Base-by-base conservation (phyloP, 345 rosid species). In the Brassica rapa region DNA sequence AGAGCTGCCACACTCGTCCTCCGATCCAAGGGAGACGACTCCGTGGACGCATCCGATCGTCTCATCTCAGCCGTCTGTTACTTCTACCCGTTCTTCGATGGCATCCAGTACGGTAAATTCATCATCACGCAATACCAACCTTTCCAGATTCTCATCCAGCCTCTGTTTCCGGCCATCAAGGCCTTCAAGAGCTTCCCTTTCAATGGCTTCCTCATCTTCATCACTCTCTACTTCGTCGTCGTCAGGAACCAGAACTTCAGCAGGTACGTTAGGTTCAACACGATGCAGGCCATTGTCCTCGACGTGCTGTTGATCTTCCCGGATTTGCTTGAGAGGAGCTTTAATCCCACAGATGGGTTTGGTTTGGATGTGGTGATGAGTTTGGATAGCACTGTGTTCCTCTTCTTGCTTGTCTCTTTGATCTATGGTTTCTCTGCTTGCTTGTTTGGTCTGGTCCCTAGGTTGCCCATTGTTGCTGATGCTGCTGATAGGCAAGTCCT, bases 401-500 rank as follows among this genome's bases (percentile, higher is more conserved):
- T 94, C 88, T 91, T 84, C 86, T 89, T 94, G 30, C 86, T 91
- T 84, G 98, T 92, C 66, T 88, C 87, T 66, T 82, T 92, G 88
- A 88, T 94, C 62, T 92, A 92, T 79, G 98, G 96, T 30, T 91
- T 94, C 12, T 86, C 92, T 81, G 82, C 90, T 81, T 94, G 98
- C 84, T 73, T 95, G 84, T 80, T 95, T 72, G 98, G 98, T 67
- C 97, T 82, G 82, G 51, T 84, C 46, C 99, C 99, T 1, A 89
- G 99, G 74, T 84, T 95, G 89, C 99, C 99, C 21, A 86, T 95
- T 85, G 98, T 95, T 57, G 98, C 98, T 73, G 98, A 94, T 49
- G 99, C 98, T 77, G 98, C 99, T 76, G 98, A 95, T 64, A 91
- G 97, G 84, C 99, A 92, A 82, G 97, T 91, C 77, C 90, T 88